A percentile compares a stretch with the other conserved stretches of the same genome.
Conservation (phyloP, 2,329 filamentous ascomycete genomes). For the Fusarium siculi region DNA sequence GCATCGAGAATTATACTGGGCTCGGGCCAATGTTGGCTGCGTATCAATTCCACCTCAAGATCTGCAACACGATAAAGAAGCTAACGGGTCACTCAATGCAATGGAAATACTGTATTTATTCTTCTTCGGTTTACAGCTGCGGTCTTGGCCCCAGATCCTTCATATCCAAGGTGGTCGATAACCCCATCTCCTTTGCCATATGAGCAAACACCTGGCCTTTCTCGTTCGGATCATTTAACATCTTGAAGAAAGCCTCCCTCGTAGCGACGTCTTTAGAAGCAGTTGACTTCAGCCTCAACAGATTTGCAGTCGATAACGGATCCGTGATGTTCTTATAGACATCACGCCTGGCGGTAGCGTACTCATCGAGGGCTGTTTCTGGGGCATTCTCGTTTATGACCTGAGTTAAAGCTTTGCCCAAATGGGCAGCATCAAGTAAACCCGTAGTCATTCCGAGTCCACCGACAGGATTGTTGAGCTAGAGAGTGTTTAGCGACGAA, state of each 20-base stretch:
- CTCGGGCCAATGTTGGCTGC: neutral
- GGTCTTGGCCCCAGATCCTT: neutral
- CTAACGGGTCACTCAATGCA: neutral
- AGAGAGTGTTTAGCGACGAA: neutral
- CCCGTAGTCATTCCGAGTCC: neutral
- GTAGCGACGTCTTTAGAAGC: neutral
- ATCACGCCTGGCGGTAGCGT: neutral
- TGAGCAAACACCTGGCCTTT: neutral
- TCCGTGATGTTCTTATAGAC: neutral
- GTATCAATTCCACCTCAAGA: neutral
- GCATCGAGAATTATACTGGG: neutral
- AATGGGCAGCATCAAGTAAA: neutral
- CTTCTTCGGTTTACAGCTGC: accelerated
- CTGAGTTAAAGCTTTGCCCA: neutral
- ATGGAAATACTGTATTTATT: neutral
- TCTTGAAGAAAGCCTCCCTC: neutral
- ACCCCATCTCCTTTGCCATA: neutral
- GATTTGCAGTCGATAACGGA: neutral
- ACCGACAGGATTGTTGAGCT: neutral
- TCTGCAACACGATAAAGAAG: neutral
- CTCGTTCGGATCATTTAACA: neutral
- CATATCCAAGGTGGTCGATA: neutral
- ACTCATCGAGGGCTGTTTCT: neutral
- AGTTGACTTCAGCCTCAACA: neutral
- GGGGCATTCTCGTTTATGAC: neutral